Evolutionary conservation across 2,329 filamentous ascomycete species (phyloP), one percentile per base, ranked within the genome.

Genomic region (Botrytis byssoidea): DNA sequence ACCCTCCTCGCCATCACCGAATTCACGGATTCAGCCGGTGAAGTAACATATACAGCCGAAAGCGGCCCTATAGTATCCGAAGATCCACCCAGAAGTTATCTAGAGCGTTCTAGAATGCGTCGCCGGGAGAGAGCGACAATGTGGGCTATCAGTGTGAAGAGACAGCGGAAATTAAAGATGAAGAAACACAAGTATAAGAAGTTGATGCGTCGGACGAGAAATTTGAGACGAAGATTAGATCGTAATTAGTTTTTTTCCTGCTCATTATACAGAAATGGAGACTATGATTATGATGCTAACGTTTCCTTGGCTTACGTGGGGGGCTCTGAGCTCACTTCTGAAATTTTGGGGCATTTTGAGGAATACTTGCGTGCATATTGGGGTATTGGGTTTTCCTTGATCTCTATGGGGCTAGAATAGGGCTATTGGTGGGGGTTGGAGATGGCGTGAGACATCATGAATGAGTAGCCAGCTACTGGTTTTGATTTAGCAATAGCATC

Each of bases 181-280:
- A 99, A 99, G 93, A 99, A 98, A 90, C 95, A 98, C 89, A 99
- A 99, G 91, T 97, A 97, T 85, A 98, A 98, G 94, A 99, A 99
- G 90, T 87, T 98, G 78, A 94, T 97, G 93, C 93, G 92, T 87
- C 89, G 90, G 22, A 98, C 95, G 81, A 90, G 95, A 83, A 95
- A 93, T 82, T 83, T 94, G 86, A 91, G 95, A 82, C 90, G 94
- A 82, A 97, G 95, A 70, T 77, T 81, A 75, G 81, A 81, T 76
- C 78, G 80, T 74, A 81, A 80, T 75, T 81, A 81, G 78, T n/a
- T 32, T 25, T 48, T 48, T n/a, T 18, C 6, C n/a, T 57, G 51
- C 29, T 44, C 25, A 25, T 22, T 55, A 44, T 57, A 25, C 51
- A 68, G 46, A 29, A 18, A 40, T 25, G n/a, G 59, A 73, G n/a